phyloP scores from a whole-genome alignment of 257 asterid genomes.

The Ligustrum vulgare region DNA sequence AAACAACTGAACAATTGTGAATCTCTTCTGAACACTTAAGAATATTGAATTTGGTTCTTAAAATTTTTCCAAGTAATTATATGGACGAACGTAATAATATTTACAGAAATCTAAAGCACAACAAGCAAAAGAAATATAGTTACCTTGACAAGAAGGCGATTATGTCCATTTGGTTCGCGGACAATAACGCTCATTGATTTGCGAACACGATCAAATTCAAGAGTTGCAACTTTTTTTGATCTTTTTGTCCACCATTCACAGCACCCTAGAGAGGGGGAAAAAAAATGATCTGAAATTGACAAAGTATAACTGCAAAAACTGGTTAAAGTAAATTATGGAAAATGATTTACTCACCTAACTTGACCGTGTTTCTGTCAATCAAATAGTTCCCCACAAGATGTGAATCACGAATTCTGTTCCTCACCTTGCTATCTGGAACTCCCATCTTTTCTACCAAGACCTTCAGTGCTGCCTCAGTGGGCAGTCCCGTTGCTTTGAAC shows the following conservation, averaged over 20 bases:
- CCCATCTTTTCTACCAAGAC: conserved; percentile 93
- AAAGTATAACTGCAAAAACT: background rate
- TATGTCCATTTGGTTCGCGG: conserved; percentile 51
- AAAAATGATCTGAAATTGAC: background rate
- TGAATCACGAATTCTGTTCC: conserved; percentile 44
- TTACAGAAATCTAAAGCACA: background rate
- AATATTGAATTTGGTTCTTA: background rate
- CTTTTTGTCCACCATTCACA: conserved; percentile 83
- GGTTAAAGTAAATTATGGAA: background rate
- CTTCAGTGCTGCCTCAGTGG: conserved; percentile 92
- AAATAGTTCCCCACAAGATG: conserved; percentile 53
- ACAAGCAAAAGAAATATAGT: background rate
- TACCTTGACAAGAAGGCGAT: conserved; percentile 93
- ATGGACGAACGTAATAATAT: conserved; percentile 1
- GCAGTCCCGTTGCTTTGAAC: conserved; percentile 72
- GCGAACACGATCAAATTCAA: conserved; percentile 87
- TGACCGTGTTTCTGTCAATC: conserved; percentile 58
- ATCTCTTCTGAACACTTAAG: background rate
- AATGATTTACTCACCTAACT: conserved; percentile 48
- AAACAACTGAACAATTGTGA: background rate
- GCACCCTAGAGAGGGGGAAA: conserved; percentile 43
- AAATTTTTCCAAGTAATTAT: background rate
- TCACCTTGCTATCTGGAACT: conserved; percentile 54
- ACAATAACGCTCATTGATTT: conserved; percentile 89
- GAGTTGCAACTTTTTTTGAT: conserved; percentile 64